Evolutionary conservation across 148 eudicot species (phyloP).

Genomic region (Rhododendron kiyosumense): DNA sequence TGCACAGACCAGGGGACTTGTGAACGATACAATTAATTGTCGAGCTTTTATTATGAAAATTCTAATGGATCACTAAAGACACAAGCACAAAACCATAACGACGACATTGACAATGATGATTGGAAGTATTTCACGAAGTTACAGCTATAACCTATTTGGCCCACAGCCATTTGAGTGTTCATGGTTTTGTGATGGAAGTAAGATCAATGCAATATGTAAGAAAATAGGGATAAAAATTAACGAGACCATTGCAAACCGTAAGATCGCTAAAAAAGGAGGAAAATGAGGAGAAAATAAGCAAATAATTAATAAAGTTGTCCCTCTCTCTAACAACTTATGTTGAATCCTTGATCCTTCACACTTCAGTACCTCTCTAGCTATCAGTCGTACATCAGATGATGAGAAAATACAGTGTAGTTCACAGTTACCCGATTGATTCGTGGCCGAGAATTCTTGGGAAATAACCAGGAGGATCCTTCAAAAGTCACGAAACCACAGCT

Average conservation of each 20-base stretch:
- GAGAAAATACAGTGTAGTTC: not conserved
- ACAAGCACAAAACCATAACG: not conserved
- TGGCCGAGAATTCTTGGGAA: conserved; percentile 85
- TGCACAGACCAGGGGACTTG: not conserved
- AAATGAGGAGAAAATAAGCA: too few relatives aligned
- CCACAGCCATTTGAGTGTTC: too few relatives aligned
- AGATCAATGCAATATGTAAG: too few relatives aligned
- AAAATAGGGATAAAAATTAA: too few relatives aligned
- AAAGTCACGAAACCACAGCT: not conserved
- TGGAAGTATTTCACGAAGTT: too few relatives aligned
- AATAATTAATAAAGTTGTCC: not conserved
- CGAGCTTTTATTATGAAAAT: not conserved
- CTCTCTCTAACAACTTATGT: not conserved
- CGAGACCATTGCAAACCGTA: too few relatives aligned
- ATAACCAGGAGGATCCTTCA: conserved; percentile 57
- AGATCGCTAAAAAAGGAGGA: too few relatives aligned
- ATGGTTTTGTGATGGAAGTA: too few relatives aligned
- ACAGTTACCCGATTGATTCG: conserved; percentile 76
- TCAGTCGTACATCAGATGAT: not conserved
- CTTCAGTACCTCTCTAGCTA: too few relatives aligned
- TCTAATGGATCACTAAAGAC: not conserved
- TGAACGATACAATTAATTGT: not conserved
- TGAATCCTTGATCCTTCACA: too few relatives aligned
- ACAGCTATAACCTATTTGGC: too few relatives aligned
- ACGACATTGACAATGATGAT: not conserved